A percentile compares a stretch with the other conserved stretches of the same genome.
Conservation (phyloP, 257 asterid species). For the Prunella vulgaris region DNA sequence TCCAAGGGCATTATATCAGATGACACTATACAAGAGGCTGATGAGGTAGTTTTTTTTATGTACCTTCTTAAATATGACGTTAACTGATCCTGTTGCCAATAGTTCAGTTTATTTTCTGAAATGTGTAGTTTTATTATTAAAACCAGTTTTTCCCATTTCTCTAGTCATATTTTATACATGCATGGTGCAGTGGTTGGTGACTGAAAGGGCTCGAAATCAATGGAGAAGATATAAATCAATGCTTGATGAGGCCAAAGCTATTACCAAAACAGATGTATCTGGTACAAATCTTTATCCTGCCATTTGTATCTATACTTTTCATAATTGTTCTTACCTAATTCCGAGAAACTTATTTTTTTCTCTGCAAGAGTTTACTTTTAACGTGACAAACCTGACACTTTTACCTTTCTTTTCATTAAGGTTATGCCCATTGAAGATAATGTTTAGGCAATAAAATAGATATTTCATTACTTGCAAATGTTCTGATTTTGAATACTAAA, state of each 20-base stretch:
- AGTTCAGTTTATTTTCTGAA: background rate
- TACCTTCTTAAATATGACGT: background rate
- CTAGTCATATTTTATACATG: conserved; percentile 9
- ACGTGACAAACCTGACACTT: background rate
- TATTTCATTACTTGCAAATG: background rate
- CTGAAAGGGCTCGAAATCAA: conserved; percentile 69
- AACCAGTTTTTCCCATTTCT: background rate
- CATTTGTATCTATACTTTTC: conserved; percentile 4
- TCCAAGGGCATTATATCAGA: conserved; percentile 62
- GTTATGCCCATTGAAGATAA: background rate
- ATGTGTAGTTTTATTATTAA: background rate
- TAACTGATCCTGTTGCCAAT: background rate
- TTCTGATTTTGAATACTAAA: conserved; percentile 1
- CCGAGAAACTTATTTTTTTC: background rate
- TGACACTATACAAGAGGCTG: conserved; percentile 37
- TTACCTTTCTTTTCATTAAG: conserved; percentile 2
- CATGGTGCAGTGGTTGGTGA: conserved; percentile 77
- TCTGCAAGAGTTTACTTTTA: background rate
- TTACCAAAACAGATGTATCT: conserved; percentile 23
- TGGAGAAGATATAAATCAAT: conserved; percentile 70
- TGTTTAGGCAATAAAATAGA: background rate
- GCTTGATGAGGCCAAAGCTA: conserved; percentile 72
- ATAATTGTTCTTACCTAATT: background rate
- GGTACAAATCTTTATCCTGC: conserved; percentile 16
- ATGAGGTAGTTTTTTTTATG: conserved; percentile 43